Evolutionary conservation across 176 grass and related monocot genomes (phyloP).

Genomic region (Juncus inflexus): DNA sequence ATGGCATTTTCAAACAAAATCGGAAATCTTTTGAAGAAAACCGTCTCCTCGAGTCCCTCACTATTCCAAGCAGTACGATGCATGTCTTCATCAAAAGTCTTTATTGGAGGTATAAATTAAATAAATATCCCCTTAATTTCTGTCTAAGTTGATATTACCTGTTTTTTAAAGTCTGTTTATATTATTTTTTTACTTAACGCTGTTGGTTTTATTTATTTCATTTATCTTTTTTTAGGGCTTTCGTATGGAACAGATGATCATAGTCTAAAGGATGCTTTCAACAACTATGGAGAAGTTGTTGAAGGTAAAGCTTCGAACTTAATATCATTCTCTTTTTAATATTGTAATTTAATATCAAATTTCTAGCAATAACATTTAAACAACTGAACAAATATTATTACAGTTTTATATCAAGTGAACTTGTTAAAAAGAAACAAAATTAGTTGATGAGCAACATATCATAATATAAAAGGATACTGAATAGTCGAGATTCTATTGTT

Average conservation of each 20-base stretch:
- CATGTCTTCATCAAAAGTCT: constrained; percentile 95
- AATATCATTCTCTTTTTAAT: neutral
- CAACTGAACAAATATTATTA: no score
- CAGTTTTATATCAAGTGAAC: no score
- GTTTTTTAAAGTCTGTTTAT: constrained; percentile 10
- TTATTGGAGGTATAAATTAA: constrained; percentile 55
- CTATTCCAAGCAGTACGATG: constrained; percentile 74
- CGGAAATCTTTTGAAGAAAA: constrained; percentile 67
- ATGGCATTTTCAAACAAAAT: constrained; percentile 69
- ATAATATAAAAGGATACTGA: no score
- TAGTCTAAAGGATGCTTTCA: constrained; percentile 49
- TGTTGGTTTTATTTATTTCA: no score
- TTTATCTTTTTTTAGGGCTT: constrained; percentile 43
- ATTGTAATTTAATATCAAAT: neutral
- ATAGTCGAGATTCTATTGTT: no score
- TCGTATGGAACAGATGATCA: constrained; percentile 63
- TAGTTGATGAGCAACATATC: neutral
- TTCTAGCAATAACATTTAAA: no score
- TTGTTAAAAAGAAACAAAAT: no score
- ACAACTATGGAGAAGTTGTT: constrained; percentile 64
- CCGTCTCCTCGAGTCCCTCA: constrained; percentile 40
- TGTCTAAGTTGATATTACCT: neutral
- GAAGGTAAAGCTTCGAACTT: constrained; percentile 37
- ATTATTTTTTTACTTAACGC: neutral
- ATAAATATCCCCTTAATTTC: neutral